These are phyloP conservation scores for Bullera alba DNA, from an alignment of 768 basidiomycete genomes.

Conservation along the genomic window DNA sequence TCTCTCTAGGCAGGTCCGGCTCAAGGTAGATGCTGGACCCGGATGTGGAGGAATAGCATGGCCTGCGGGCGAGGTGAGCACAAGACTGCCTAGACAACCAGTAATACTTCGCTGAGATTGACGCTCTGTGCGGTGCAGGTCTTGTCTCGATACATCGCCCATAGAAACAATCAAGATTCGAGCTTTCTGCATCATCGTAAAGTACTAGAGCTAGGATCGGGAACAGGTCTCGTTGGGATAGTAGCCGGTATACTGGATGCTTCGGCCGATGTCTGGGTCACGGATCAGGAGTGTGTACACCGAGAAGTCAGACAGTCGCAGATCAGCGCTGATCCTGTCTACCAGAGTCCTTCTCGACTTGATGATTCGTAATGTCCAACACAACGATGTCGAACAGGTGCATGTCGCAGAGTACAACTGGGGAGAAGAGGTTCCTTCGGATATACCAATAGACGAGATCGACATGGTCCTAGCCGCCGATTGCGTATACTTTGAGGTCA, in stretches of 20 bases:
- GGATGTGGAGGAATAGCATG: constrained; percentile 90
- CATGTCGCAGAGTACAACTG: constrained; percentile 71
- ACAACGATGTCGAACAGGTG: constrained; percentile 56
- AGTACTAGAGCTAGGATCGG: constrained; percentile 78
- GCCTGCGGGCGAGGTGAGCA: constrained; percentile 77
- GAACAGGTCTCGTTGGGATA: constrained; percentile 88
- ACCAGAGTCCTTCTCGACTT: constrained; percentile 66
- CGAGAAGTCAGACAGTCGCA: background rate
- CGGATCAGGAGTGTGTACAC: constrained; percentile 82
- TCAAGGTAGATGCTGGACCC: constrained; percentile 69
- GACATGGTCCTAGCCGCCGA: constrained; percentile 82
- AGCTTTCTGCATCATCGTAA: constrained; percentile 56
- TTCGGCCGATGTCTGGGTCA: constrained; percentile 62
- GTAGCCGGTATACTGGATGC: constrained; percentile 62
- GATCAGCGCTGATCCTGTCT: background rate
- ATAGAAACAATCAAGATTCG: constrained; percentile 42
- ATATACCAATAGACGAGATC: constrained; percentile 49
- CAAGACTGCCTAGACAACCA: background rate
- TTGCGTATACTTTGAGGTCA: constrained; percentile 81
- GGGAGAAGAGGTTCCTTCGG: constrained; percentile 57
- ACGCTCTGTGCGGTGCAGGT: constrained; percentile 53
- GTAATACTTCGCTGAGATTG: background rate
- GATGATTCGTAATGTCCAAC: constrained; percentile 65
- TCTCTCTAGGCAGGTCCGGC: constrained; percentile 33
- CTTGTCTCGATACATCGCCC: constrained; percentile 65